Evolutionary conservation across 179 eudicot genomes (phyloP).

Genomic region (Beta macrorhiza): DNA sequence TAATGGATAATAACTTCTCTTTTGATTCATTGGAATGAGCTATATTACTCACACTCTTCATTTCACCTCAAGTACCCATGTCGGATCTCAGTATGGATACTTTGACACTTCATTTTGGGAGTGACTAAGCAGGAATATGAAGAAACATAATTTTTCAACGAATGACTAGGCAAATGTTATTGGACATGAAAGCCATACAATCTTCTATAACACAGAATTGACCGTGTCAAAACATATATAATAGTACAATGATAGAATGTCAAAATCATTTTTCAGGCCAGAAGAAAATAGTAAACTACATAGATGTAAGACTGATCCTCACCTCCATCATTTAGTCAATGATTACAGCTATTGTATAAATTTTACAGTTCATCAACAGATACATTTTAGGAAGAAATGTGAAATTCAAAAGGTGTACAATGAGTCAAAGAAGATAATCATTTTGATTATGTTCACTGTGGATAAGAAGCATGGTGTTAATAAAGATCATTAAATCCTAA

Average conservation of each 20-base stretch:
- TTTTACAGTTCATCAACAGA: constrained; percentile 7
- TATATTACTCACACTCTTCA: too few species aligned
- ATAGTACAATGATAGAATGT: not conserved
- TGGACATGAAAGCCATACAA: constrained; percentile 11
- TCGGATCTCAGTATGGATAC: too few species aligned
- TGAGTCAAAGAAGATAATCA: constrained; percentile 28
- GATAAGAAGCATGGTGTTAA: constrained; percentile 30
- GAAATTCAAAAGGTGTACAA: constrained; percentile 33
- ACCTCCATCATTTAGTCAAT: constrained; percentile 29
- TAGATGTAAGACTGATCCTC: constrained; percentile 10
- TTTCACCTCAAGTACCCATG: too few species aligned
- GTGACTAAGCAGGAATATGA: too few species aligned
- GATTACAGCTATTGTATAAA: constrained; percentile 17
- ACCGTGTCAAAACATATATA: not conserved
- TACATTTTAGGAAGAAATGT: constrained; percentile 16
- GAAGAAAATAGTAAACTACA: constrained; percentile 4
- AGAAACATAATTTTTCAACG: not conserved
- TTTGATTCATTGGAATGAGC: not conserved
- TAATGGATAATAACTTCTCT: not conserved
- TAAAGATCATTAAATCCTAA: constrained; percentile 24
- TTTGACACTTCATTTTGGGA: too few species aligned
- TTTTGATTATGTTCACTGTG: constrained; percentile 26
- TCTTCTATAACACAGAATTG: not conserved
- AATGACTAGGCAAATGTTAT: not conserved
- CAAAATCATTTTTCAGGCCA: not conserved